Evolutionary conservation across 1,139 yeast genomes (phyloP).

Genomic region (Kodamaea sp.): DNA sequence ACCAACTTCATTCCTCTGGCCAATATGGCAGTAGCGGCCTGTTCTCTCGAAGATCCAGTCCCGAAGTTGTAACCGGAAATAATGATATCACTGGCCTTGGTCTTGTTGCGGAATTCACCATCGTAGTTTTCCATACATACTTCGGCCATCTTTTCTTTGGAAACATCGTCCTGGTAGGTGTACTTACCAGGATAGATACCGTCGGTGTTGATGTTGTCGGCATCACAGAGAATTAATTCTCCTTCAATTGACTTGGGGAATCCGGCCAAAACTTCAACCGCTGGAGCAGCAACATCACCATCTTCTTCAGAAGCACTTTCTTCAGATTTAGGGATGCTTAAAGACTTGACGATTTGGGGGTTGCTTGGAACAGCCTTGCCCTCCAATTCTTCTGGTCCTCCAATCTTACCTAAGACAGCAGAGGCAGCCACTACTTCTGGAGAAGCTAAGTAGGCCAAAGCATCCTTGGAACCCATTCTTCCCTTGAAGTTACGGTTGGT

Average conservation of each 20-base stretch:
- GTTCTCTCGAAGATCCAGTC: constrained; percentile 98
- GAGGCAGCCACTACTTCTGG: constrained; percentile 99
- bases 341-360: constrained; percentile 49
- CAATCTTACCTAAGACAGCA: constrained; percentile 90
- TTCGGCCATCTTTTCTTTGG: constrained; percentile 94
- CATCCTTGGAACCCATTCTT: constrained; percentile 97
- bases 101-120: constrained; percentile 76
- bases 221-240: constrained; percentile 91
- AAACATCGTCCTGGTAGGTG: constrained; percentile 96
- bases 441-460: constrained; percentile 91
- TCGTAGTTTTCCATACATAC: constrained; percentile 99
- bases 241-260: constrained; percentile 90
- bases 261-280: constrained; percentile 77
- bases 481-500: constrained; percentile 98
- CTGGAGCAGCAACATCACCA: constrained; percentile 31
- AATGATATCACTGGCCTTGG: constrained; percentile 84
- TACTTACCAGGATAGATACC: constrained; percentile 99
- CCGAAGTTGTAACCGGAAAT: constrained; percentile 95
- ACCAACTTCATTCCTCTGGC: constrained; percentile 92
- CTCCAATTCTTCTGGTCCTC: constrained; percentile 81
- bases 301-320: constrained; percentile 22
- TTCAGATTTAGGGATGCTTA: constrained; percentile 33
- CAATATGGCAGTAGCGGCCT: constrained; percentile 95
- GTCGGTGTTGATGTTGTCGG: constrained; percentile 96
- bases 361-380: constrained; percentile 55